Evolutionary conservation across 1,284 basidiomycete genomes (phyloP).

Genomic region (Ganoderma sp.): DNA sequence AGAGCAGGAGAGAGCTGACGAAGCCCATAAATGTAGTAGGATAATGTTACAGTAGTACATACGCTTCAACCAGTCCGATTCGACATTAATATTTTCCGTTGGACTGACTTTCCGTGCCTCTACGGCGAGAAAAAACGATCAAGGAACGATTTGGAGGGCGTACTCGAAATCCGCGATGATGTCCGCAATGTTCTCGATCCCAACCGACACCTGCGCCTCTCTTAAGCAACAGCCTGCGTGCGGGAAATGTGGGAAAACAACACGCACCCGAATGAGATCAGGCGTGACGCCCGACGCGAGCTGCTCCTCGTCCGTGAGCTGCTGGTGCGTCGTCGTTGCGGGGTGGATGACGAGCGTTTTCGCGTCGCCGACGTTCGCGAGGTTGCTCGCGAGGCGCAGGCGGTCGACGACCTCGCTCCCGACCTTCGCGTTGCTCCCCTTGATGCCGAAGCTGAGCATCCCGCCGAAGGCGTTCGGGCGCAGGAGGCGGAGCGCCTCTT

Average conservation of each 20-base stretch:
- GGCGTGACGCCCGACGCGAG: conserved; percentile 75
- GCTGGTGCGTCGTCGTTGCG: conserved; percentile 84
- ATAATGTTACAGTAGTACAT: conserved; percentile 1
- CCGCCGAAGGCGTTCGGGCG: conserved; percentile 73
- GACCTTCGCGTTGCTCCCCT: conserved; percentile 59
- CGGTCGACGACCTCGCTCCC: conserved; percentile 78
- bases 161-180: conserved; percentile 87
- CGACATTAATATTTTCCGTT: neutral
- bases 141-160: conserved; percentile 49
- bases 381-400: conserved; percentile 75
- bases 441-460: conserved; percentile 83
- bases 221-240: neutral
- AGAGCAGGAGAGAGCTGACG: neutral
- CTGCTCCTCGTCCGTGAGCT: conserved; percentile 75
- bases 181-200: conserved; percentile 85
- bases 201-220: conserved; percentile 59
- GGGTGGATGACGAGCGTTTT: conserved; percentile 89
- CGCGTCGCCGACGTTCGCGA: conserved; percentile 82
- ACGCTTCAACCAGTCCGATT: neutral
- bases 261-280: conserved; percentile 76
- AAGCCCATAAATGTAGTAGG: neutral
- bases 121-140: neutral
- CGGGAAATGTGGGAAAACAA: too few species aligned
- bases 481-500: conserved; percentile 63
- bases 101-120: neutral